Evolutionary conservation across 2,329 filamentous ascomycete genomes (phyloP).

Genomic region (Plenodomus tracheiphilus): DNA sequence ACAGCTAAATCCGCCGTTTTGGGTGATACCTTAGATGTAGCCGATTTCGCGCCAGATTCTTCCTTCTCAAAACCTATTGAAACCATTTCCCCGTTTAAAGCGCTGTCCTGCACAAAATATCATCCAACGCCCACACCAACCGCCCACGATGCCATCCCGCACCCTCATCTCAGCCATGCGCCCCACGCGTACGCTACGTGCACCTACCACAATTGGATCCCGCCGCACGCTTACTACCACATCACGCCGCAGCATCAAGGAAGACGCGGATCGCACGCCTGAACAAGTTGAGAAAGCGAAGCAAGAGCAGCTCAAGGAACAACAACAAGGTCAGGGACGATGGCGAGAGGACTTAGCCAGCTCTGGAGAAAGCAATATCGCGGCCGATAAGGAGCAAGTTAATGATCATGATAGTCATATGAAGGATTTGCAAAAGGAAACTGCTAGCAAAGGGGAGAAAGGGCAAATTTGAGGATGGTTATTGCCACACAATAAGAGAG

Average conservation of each 20-base stretch:
- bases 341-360: conserved; percentile 51
- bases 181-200: conserved; percentile 5
- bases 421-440: conserved; percentile 50
- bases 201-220: conserved; percentile 4
- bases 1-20: background rate
- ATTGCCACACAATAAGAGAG: too few species aligned
- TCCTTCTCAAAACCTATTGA: background rate
- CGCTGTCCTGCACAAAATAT: too few species aligned
- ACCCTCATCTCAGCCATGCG: conserved; percentile 16
- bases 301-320: conserved; percentile 50
- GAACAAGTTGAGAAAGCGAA: conserved; percentile 49
- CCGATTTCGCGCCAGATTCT: too few species aligned
- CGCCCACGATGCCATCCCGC: conserved; percentile 19
- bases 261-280: conserved; percentile 44
- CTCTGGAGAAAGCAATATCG: conserved; percentile 45
- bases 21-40: background rate
- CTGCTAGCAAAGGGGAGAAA: conserved; percentile 46
- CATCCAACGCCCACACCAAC: background rate
- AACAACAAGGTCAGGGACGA: conserved; percentile 47
- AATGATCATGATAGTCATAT: conserved; percentile 49
- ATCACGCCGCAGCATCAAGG: conserved; percentile 42
- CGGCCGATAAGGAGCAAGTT: conserved; percentile 50
- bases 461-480: conserved; percentile 35
- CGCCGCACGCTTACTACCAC: conserved; percentile 38
- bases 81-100: background rate